A percentile compares a stretch with the other conserved stretches of the same genome.
phyloP scores from a whole-genome alignment of 78 protist species.

The Neovahlkampfia damariscottae region DNA sequence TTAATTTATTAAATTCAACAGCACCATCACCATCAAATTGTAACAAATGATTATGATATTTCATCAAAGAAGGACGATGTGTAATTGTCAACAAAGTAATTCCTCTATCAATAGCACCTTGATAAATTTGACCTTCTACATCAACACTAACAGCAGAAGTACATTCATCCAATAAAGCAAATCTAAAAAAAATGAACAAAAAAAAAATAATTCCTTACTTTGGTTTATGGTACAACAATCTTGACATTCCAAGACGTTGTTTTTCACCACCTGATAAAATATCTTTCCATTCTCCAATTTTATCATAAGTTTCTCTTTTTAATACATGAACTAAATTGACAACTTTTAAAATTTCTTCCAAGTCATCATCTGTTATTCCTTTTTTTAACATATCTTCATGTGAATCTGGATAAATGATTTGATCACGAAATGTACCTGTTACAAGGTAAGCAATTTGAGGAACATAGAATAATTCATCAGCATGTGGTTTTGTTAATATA shows the following conservation, averaged over 20 bases:
- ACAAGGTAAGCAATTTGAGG: conserved; percentile 73
- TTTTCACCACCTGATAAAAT: conserved; percentile 46
- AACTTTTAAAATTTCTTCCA: conserved; percentile 25
- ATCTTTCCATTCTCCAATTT: conserved; percentile 26
- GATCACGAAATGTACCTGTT: conserved; percentile 64
- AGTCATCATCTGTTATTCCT: conserved; percentile 60
- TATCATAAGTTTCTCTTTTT: background rate
- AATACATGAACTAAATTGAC: background rate
- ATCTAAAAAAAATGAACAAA: too few relatives aligned
- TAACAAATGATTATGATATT: background rate
- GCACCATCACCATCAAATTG: conserved; percentile 12
- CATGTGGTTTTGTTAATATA: background rate
- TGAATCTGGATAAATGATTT: conserved; percentile 64
- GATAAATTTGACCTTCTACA: conserved; percentile 23
- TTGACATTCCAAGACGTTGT: conserved; percentile 47
- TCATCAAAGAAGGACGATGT: background rate
- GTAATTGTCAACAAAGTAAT: conserved; percentile 4
- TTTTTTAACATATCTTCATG: conserved; percentile 28
- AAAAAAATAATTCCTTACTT: too few relatives aligned
- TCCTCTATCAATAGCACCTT: background rate
- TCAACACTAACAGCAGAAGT: conserved; percentile 47
- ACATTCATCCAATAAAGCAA: conserved; percentile 66
- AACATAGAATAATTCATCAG: conserved; percentile 26
- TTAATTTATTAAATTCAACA: background rate
- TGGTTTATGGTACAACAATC: conserved; percentile 53